Percentiles rank a stretch among this genome's conserved stretches.
Conservation (phyloP, 73 alveolate genomes). For the Paramecium bursaria region DNA sequence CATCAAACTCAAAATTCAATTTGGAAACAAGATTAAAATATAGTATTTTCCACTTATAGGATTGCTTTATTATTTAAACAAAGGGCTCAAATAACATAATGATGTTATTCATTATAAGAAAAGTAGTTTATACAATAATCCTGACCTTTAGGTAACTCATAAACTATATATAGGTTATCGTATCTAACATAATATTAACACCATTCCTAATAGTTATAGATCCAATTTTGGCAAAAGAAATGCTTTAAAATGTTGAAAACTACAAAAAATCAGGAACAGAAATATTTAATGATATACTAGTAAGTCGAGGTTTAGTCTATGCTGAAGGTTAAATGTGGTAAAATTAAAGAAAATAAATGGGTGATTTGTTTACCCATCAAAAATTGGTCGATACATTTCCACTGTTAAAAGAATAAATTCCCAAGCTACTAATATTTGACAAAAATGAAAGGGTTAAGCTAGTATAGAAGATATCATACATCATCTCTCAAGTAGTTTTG, state of each 20-base stretch:
- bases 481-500: neutral
- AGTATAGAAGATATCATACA: neutral
- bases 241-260: neutral
- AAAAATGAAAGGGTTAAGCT: neutral
- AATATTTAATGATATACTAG: conserved; percentile 33
- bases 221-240: conserved; percentile 1
- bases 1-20: too few species aligned
- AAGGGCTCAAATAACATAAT: conserved; percentile 13
- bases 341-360: neutral
- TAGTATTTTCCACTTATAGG: too few species aligned
- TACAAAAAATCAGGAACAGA: conserved; percentile 20
- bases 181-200: neutral
- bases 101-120: conserved; percentile 48
- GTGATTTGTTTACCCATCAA: conserved; percentile 35
- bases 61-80: neutral
- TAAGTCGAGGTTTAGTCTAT: conserved; percentile 12
- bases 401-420: neutral
- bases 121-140: neutral
- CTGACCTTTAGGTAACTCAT: neutral
- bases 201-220: conserved; percentile 14
- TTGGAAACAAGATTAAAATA: too few species aligned
- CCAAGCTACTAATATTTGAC: neutral
- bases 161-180: neutral
- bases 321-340: conserved; percentile 44
- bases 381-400: neutral